A percentile compares a stretch with the other conserved stretches of the same genome.
Conservation (phyloP, 306 rosid species). For the Quercus robur region DNA sequence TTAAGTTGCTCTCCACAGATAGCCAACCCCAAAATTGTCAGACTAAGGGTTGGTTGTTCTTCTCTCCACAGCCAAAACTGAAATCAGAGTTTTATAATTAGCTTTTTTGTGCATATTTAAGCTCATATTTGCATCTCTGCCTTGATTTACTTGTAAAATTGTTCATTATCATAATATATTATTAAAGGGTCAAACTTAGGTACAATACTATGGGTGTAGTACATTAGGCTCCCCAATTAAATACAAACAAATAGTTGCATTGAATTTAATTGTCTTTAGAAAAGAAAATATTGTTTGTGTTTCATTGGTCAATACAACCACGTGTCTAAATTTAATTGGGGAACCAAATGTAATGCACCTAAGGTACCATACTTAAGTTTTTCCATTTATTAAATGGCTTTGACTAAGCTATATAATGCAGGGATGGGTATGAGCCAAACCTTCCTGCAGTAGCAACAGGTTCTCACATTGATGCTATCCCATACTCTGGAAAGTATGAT, state of each 20-base stretch:
- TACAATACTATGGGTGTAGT: too few relatives aligned
- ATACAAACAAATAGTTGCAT: too few relatives aligned
- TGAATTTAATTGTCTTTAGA: too few relatives aligned
- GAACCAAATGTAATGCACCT: too few relatives aligned
- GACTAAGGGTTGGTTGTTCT: too few relatives aligned
- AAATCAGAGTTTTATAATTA: background rate
- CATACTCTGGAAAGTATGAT: conserved; percentile 94
- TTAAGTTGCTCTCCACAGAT: background rate
- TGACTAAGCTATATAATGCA: conserved; percentile 31
- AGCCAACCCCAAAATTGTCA: too few relatives aligned
- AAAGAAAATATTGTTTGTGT: too few relatives aligned
- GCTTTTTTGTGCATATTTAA: background rate
- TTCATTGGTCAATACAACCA: too few relatives aligned
- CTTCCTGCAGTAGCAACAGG: conserved; percentile 91
- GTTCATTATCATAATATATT: background rate
- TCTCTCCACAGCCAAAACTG: background rate
- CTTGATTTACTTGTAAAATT: background rate
- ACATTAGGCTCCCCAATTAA: too few relatives aligned
- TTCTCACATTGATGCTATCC: conserved; percentile 95
- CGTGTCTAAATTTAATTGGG: too few relatives aligned
- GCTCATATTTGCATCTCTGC: conserved; percentile 12
- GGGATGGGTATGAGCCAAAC: conserved; percentile 73
- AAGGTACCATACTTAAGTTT: too few relatives aligned
- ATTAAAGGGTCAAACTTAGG: background rate
- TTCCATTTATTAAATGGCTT: background rate